A percentile compares a stretch with the other conserved stretches of the same genome.
These are phyloP conservation scores for Polygonum maritimum DNA, from an alignment of 148 eudicot species.

Conservation along the genomic window DNA sequence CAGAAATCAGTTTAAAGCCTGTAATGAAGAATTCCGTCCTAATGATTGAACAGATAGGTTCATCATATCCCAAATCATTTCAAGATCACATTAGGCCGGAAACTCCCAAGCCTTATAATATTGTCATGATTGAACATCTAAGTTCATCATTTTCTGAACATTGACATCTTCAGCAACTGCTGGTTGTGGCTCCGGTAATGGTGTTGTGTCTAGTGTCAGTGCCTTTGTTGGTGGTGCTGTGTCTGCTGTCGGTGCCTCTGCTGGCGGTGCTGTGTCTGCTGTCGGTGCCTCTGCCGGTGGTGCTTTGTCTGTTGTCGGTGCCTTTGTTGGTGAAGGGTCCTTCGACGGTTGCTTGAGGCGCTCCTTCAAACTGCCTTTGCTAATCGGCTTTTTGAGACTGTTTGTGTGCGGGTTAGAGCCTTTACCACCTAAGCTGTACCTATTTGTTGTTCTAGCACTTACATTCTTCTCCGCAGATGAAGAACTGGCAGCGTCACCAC, in stretches of 20 bases:
- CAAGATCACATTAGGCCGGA: neutral
- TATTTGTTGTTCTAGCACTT: slow-evolving; percentile 23
- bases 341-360: slow-evolving; percentile 27
- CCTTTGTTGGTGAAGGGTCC: slow-evolving; percentile 23
- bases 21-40: neutral
- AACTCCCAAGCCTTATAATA: slow-evolving; percentile 4
- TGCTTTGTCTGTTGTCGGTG: neutral
- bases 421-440: slow-evolving; percentile 56
- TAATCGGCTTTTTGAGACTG: slow-evolving; percentile 24
- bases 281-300: too few relatives aligned
- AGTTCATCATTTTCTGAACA: slow-evolving; percentile 30
- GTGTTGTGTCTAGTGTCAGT: neutral
- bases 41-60: neutral
- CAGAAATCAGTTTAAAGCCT: neutral
- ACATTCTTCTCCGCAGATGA: slow-evolving; percentile 33
- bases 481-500: slow-evolving; percentile 37
- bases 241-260: neutral
- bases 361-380: slow-evolving; percentile 20
- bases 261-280: neutral
- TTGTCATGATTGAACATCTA: slow-evolving; percentile 36
- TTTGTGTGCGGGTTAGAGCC: slow-evolving; percentile 21
- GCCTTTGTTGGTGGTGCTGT: slow-evolving; percentile 15
- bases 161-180: slow-evolving; percentile 18
- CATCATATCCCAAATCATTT: neutral
- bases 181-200: neutral